Percentiles rank a stretch among this genome's conserved stretches.
These are phyloP conservation scores for Auricularia auricula-judae DNA, from an alignment of 768 basidiomycete species.

Conservation along the genomic window DNA sequence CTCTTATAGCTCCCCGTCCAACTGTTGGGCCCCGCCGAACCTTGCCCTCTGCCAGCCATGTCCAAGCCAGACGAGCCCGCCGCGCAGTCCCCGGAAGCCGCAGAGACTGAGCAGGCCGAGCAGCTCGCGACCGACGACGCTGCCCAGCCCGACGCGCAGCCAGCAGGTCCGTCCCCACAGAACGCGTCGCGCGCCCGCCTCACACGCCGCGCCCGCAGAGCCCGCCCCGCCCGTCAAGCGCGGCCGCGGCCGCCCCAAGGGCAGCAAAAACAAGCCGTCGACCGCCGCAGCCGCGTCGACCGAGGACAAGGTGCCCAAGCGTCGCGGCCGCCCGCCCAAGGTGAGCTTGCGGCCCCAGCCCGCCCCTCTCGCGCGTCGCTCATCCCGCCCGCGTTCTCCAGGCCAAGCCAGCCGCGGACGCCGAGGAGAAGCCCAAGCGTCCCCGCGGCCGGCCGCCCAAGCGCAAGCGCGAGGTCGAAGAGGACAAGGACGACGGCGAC, in stretches of 20 bases:
- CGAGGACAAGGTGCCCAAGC: slow-evolving; percentile 35
- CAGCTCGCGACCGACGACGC: background rate
- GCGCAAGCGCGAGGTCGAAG: slow-evolving; percentile 5
- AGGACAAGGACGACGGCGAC: background rate
- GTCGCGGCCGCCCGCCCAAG: slow-evolving; percentile 70
- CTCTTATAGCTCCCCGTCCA: background rate
- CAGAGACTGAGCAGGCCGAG: background rate
- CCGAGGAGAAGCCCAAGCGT: slow-evolving; percentile 24
- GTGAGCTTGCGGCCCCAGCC: background rate
- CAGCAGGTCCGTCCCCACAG: background rate
- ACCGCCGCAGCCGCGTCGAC: slow-evolving; percentile 24
- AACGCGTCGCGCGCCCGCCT: slow-evolving; percentile 19
- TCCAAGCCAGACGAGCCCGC: background rate
- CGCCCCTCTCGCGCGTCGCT: background rate
- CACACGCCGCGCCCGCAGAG: background rate
- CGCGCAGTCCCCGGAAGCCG: background rate
- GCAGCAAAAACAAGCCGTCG: slow-evolving; percentile 66
- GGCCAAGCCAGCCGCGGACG: slow-evolving; percentile 35
- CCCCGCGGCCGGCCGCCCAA: slow-evolving; percentile 58
- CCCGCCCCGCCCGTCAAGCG: slow-evolving; percentile 42
- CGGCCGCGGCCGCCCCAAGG: slow-evolving; percentile 80
- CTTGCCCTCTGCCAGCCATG: background rate
- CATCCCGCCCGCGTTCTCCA: slow-evolving; percentile 9
- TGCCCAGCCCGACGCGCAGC: background rate
- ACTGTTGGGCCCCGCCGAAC: background rate